Evolutionary conservation across 495 filamentous ascomycete genomes (phyloP).

Genomic region (Aspergillus incahuasiensis): DNA sequence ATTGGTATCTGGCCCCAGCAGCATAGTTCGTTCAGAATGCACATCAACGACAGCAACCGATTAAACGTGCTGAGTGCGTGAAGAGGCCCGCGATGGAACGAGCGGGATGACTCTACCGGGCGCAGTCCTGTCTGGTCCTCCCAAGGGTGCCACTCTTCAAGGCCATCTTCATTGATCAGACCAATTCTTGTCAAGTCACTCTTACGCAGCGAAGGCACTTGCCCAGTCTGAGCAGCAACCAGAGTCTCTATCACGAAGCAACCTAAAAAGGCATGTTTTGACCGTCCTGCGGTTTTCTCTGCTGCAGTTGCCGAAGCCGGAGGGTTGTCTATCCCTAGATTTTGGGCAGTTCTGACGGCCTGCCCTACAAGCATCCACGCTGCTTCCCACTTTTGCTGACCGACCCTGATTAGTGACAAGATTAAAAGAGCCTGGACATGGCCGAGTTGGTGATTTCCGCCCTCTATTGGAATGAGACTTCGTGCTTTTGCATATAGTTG

Average conservation of each 20-base stretch:
- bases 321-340: slow-evolving; percentile 36
- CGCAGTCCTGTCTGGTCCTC: slow-evolving; percentile 38
- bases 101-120: slow-evolving; percentile 30
- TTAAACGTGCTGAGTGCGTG: slow-evolving; percentile 60
- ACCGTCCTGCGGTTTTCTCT: slow-evolving; percentile 26
- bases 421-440: slow-evolving; percentile 63
- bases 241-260: slow-evolving; percentile 64
- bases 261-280: slow-evolving; percentile 52
- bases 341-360: slow-evolving; percentile 52
- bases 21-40: slow-evolving; percentile 41
- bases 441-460: slow-evolving; percentile 48
- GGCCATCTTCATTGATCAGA: slow-evolving; percentile 53
- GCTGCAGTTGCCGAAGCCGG: slow-evolving; percentile 8
- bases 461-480: slow-evolving; percentile 51
- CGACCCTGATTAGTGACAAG: slow-evolving; percentile 54
- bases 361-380: slow-evolving; percentile 61
- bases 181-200: slow-evolving; percentile 43
- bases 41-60: slow-evolving; percentile 41
- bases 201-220: slow-evolving; percentile 47
- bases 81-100: slow-evolving; percentile 47
- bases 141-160: slow-evolving; percentile 73
- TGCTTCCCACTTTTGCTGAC: slow-evolving; percentile 43
- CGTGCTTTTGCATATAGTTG: slow-evolving; percentile 52
- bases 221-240: slow-evolving; percentile 48
- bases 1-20: slow-evolving; percentile 26